Conservation (phyloP, 106 monocot genomes). For the Dioscorea dumetorum region DNA sequence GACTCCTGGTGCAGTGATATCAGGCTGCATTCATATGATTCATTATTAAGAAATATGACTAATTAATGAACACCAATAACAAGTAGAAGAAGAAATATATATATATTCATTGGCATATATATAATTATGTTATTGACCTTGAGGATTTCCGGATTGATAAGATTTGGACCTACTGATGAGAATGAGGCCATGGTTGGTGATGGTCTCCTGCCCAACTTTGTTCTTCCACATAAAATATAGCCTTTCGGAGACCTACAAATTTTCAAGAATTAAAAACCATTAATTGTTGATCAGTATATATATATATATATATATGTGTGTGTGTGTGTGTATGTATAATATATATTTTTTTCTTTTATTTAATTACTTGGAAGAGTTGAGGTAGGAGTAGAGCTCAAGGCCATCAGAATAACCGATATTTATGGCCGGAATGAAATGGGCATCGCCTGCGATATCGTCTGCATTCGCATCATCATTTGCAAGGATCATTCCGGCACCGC, state of each 20-base stretch:
- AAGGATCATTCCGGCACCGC: constrained; percentile 56
- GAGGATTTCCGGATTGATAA: constrained; percentile 38
- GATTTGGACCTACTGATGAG: constrained; percentile 63
- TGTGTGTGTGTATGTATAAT: no score
- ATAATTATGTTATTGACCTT: constrained; percentile 41
- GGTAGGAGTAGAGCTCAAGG: constrained; percentile 10
- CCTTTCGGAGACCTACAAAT: constrained; percentile 27
- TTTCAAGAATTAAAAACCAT: neutral
- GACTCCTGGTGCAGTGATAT: constrained; percentile 60
- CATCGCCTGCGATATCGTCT: constrained; percentile 21
- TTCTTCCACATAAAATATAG: constrained; percentile 23
- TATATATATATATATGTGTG: no score
- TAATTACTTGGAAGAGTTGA: constrained; percentile 48
- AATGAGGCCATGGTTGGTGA: constrained; percentile 52
- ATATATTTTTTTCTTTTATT: no score
- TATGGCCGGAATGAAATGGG: constrained; percentile 32
- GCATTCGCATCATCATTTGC: constrained; percentile 16
- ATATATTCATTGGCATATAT: neutral
- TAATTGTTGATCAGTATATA: neutral
- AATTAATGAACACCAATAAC: no score
- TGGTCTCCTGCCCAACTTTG: constrained; percentile 22
- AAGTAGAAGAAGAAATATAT: neutral
- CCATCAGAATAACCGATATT: constrained; percentile 31
- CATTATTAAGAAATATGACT: no score
- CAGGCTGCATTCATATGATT: constrained; percentile 27